Base-by-base conservation (phyloP, 768 basidiomycete genomes). In the Hortiboletus campestris region DNA sequence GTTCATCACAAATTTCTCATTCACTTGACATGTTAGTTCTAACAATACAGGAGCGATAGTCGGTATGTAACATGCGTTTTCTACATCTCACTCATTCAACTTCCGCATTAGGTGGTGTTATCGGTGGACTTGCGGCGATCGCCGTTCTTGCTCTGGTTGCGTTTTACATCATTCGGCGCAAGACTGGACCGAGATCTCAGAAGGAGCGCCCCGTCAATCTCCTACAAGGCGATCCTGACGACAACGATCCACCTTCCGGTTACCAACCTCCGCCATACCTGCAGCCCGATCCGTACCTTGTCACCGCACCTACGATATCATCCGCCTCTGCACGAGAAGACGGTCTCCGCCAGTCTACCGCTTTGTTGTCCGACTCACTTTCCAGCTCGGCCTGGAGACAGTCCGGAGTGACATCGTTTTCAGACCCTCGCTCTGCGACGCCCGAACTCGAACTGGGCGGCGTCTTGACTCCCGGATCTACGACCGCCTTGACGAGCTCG, bases 281-380 rank as follows among this genome's bases (percentile, higher is more conserved):
- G 65, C 80, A 78, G 32, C 89, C 89, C 0, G 86, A 91, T 59
- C 90, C 90, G 3, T 91, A 84, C 73, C 79, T 88, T 49, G 78
- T 88, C 4, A 79, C 87, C 0, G 84, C 84, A 43, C 84, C 86
- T 13, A 82, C 84, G 14, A 63, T 72, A 1, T 75, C 78, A 6
- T 69, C 76, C 9, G 72, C 75, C 0, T 75, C 70, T 20, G 74
- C 64, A 2, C 72, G 66, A 43, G 68, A 63, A 46, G 70, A 65
- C 47, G 63, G 54, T 38, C 66, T 35, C 13, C 62, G 61, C 11
- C 42, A 48, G 8, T 63, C 67, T 9, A 65, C 69, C 25, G 31
- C 58, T 6, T 22, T 69, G 25, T 46, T 55, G 2, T 54, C 65
- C 12, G 64, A 69, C 48, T 57, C 60, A 10, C 28, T 53, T 41